Percentiles rank a stretch among this genome's conserved stretches.
These are phyloP conservation scores for Silene noctiflora DNA, from an alignment of 179 eudicot species.

Conservation along the genomic window DNA sequence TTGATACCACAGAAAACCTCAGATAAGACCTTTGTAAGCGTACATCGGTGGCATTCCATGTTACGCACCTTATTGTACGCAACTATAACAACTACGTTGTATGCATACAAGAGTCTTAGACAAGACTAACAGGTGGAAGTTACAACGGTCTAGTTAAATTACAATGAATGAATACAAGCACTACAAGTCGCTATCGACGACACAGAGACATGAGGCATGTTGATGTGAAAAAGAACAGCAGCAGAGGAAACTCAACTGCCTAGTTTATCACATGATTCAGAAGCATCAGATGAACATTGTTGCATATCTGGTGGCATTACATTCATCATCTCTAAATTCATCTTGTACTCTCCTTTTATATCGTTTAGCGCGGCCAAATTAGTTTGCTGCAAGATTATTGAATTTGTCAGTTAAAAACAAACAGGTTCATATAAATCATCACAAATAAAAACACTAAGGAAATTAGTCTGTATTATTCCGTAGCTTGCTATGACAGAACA, in stretches of 20 bases:
- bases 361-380: conserved; percentile 40
- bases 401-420: background rate
- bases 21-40: background rate
- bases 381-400: conserved; percentile 40
- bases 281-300: conserved; percentile 36
- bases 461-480: background rate
- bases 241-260: conserved; percentile 19
- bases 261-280: conserved; percentile 19
- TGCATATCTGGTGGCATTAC: conserved; percentile 31
- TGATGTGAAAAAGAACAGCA: conserved; percentile 8
- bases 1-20: background rate
- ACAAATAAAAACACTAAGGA: background rate
- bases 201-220: conserved; percentile 8
- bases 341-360: conserved; percentile 51
- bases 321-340: conserved; percentile 36
- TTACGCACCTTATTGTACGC: background rate
- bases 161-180: conserved; percentile 21
- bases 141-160: conserved; percentile 1
- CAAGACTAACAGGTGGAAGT: background rate
- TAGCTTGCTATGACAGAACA: background rate
- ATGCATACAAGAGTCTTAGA: background rate
- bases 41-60: background rate
- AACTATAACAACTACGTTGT: no score
- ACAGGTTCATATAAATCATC: background rate
- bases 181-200: conserved; percentile 5